Percentiles rank a stretch among this genome's conserved stretches.
These are phyloP conservation scores for Trebouxia sp. DNA, from an alignment of 139 green algal species.

Conservation along the genomic window DNA sequence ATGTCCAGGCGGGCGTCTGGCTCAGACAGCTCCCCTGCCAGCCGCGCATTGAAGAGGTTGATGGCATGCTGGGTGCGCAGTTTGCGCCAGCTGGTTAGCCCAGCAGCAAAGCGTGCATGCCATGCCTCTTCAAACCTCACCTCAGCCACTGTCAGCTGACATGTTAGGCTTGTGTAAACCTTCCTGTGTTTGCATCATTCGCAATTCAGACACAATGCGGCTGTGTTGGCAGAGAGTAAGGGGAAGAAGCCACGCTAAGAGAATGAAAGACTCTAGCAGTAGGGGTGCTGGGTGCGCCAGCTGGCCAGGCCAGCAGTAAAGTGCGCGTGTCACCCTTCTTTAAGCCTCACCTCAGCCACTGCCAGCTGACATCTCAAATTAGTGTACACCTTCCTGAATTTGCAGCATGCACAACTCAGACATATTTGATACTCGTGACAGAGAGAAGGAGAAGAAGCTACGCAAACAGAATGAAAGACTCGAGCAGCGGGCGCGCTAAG, in stretches of 20 bases:
- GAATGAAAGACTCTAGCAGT: too few species aligned
- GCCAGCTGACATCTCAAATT: constrained; percentile 54
- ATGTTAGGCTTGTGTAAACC: constrained; percentile 45
- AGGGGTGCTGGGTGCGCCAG: constrained; percentile 58
- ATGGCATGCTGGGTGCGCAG: constrained; percentile 62
- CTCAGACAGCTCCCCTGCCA: constrained; percentile 51
- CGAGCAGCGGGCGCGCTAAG: too few species aligned
- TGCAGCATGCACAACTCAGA: too few species aligned
- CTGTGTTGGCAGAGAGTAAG: too few species aligned
- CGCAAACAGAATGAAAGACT: too few species aligned
- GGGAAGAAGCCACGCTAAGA: too few species aligned
- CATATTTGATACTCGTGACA: background rate
- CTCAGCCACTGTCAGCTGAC: constrained; percentile 52
- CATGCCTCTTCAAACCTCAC: constrained; percentile 45
- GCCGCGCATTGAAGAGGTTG: constrained; percentile 43
- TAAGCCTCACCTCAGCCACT: constrained; percentile 45
- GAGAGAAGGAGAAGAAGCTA: too few species aligned
- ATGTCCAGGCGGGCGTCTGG: constrained; percentile 45
- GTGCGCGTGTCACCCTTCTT: constrained; percentile 36
- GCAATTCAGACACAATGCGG: too few species aligned
- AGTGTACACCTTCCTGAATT: constrained; percentile 30
- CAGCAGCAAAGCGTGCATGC: constrained; percentile 49
- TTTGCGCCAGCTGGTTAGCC: constrained; percentile 46
- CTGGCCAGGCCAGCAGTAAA: constrained; percentile 48
- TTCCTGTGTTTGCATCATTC: too few species aligned